A percentile compares a stretch with the other conserved stretches of the same genome.
These are phyloP conservation scores for Cenchrus fungigraminus DNA, from an alignment of 176 grass and related monocot species.

Conservation along the genomic window DNA sequence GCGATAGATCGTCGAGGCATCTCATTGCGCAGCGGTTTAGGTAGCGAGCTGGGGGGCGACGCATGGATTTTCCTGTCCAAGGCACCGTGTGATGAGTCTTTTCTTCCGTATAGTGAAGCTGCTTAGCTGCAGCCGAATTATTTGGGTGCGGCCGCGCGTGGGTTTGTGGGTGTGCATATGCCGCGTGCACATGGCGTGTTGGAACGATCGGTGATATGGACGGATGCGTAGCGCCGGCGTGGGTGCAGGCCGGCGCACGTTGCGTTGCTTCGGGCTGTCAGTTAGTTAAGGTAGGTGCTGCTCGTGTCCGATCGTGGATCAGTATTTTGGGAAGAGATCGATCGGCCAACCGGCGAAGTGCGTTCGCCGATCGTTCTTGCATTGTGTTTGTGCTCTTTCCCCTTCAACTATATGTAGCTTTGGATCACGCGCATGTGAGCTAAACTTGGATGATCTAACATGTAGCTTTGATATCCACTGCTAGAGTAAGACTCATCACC, in stretches of 20 bases:
- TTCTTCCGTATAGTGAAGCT: background rate
- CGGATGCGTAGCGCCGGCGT: background rate
- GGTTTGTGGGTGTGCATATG: conserved; percentile 22
- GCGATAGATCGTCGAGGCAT: conserved; percentile 30
- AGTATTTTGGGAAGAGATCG: background rate
- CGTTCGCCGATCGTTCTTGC: too few relatives aligned
- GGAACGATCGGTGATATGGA: background rate
- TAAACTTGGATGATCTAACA: too few relatives aligned
- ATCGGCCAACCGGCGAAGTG: too few relatives aligned
- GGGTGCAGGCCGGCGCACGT: background rate
- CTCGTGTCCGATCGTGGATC: background rate
- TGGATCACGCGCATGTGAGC: too few relatives aligned
- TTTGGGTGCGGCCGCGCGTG: conserved; percentile 28
- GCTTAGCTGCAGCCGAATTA: conserved; percentile 22
- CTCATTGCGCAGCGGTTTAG: conserved; percentile 17
- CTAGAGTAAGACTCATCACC: too few relatives aligned
- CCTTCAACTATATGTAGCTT: too few relatives aligned
- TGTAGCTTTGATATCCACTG: too few relatives aligned
- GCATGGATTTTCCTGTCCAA: background rate
- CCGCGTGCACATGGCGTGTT: conserved; percentile 53
- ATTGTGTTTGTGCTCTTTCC: too few relatives aligned
- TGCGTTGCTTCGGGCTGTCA: conserved; percentile 33
- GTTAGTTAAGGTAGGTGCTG: conserved; percentile 27
- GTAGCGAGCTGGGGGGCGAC: background rate
- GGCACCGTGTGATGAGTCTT: background rate